Evolutionary conservation across 148 eudicot species (phyloP).

Genomic region (Rheum nobile): DNA sequence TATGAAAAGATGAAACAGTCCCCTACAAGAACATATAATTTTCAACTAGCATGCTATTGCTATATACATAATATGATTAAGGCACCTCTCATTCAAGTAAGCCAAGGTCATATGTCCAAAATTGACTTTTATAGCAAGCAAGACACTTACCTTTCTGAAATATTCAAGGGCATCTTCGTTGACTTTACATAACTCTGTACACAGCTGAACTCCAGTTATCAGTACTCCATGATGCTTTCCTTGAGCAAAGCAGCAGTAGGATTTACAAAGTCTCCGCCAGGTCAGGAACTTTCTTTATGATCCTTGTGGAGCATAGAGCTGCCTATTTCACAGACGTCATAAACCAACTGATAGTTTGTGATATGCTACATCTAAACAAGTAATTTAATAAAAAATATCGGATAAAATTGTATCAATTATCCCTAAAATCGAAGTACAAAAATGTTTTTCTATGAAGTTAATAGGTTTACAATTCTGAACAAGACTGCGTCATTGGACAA

Average conservation of each 20-base stretch:
- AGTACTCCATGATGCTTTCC: conserved; percentile 97
- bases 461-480: background rate
- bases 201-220: conserved; percentile 87
- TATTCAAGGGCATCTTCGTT: conserved; percentile 86
- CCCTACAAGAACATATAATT: no score
- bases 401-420: background rate
- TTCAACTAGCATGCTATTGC: background rate
- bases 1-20: background rate
- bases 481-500: background rate
- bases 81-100: no score
- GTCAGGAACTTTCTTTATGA: conserved; percentile 92
- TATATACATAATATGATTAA: no score
- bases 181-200: conserved; percentile 70
- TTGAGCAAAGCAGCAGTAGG: conserved; percentile 76
- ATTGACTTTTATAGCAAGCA: no score
- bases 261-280: conserved; percentile 82
- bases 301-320: conserved; percentile 83
- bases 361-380: background rate
- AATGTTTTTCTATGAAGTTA: background rate
- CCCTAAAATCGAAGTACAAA: background rate
- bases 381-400: background rate
- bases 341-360: conserved; percentile 4
- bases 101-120: no score
- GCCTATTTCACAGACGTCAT: conserved; percentile 45
- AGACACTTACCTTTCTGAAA: conserved; percentile 98